Base-by-base conservation (phyloP, 495 filamentous ascomycete species). In the Trichocladium uniseriatum region DNA sequence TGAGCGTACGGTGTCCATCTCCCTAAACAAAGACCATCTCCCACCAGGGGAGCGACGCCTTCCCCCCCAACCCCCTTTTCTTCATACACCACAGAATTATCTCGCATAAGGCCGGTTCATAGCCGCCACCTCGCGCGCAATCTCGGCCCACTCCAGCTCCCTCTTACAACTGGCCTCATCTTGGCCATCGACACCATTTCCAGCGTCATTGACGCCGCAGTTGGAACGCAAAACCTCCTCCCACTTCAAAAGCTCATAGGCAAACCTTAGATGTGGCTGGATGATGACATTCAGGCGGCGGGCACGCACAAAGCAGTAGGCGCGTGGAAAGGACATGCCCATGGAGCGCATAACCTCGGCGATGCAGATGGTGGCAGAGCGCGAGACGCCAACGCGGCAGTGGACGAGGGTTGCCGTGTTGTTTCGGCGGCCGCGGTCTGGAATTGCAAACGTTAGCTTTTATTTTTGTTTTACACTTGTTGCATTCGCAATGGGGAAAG, bases 291-390 rank as follows among this genome's bases (percentile, higher is more conserved):
- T 80, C 16, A 98, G 77, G 24, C 92, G 77, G 32, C 92, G 78
- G 32, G 92, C 92, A 2, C 92, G 83, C 21, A 98, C 92, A 67
- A 87, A 98, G 64, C 92, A 98, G 64, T 98, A 98, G 39, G 92
- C 92, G 38, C 87, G 76, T 14, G 92, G 88, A 60, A 96, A 95
- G 3, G 88, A 92, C 40, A 96, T 69, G 22, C 79, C 72, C 24
- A 84, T 61, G 6, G 81, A 72, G 11, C 82, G 78, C 92, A 98
- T 98, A 18, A 97, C 91, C 67, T 96, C 90, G 28, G 92, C 92
- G 59, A 98, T 97, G 69, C 92, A 97, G 61, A 98, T 95, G 7
- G 92, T 98, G 18, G 92, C 92, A 41, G 86, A 91, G 50, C 92
- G 77, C 16, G 89, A 95, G 50, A 98, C 92, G 40, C 92, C 92